Percentiles rank a stretch among this genome's conserved stretches.
phyloP scores from a whole-genome alignment of 768 basidiomycete species.

The Leccinum imitatum region DNA sequence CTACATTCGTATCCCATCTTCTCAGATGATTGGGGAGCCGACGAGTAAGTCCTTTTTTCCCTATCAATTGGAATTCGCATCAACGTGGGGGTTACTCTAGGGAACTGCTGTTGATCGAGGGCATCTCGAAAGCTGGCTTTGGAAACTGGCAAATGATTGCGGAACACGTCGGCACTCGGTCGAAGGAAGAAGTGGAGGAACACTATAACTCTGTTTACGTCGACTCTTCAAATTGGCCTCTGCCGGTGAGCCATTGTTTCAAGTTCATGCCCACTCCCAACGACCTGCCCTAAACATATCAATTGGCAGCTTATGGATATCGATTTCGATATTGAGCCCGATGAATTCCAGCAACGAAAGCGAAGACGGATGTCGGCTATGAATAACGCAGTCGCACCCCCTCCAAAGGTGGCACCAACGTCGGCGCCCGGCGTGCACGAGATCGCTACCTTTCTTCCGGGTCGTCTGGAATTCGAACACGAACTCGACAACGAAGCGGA shows the following conservation, averaged over 20 bases:
- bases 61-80: not conserved
- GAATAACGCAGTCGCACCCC: constrained; percentile 53
- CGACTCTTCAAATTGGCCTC: constrained; percentile 73
- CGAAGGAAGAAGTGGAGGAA: constrained; percentile 88
- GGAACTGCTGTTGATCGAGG: constrained; percentile 87
- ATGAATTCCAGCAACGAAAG: constrained; percentile 87
- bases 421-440: constrained; percentile 93
- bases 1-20: constrained; percentile 97
- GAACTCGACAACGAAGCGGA: constrained; percentile 98
- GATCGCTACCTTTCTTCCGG: constrained; percentile 89
- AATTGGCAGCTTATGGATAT: constrained; percentile 42
- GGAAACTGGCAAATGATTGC: constrained; percentile 98
- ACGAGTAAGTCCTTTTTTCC: constrained; percentile 64
- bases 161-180: constrained; percentile 90
- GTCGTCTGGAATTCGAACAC: constrained; percentile 97
- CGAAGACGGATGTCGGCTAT: constrained; percentile 84
- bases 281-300: not conserved
- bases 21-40: constrained; percentile 93
- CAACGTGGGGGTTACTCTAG: constrained; percentile 38
- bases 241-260: constrained; percentile 57
- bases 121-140: constrained; percentile 80
- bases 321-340: constrained; percentile 69
- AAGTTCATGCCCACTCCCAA: constrained; percentile 3
- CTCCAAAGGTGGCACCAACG: constrained; percentile 75
- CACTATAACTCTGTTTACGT: constrained; percentile 87